Percentiles rank a stretch among this genome's conserved stretches.
Evolutionary conservation across 805 yeast genomes (phyloP).

Genomic region (Starmerella stellata): DNA sequence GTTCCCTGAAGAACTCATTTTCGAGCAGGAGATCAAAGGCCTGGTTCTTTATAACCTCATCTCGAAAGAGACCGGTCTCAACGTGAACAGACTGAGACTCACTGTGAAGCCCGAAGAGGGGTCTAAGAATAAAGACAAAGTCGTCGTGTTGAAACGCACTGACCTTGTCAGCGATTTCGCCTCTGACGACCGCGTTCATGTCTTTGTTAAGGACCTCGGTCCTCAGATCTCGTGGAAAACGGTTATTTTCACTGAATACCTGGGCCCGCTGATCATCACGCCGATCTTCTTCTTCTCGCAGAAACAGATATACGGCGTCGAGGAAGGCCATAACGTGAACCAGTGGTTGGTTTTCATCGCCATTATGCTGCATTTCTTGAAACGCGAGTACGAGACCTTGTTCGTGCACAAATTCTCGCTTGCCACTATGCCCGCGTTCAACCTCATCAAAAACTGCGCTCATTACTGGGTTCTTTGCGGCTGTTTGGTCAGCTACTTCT

Average conservation of each 20-base stretch:
- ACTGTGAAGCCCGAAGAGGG: slow-evolving; percentile 22
- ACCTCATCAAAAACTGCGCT: slow-evolving; percentile 69
- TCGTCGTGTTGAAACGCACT: slow-evolving; percentile 28
- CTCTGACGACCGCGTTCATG: slow-evolving; percentile 25
- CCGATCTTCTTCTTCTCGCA: slow-evolving; percentile 33
- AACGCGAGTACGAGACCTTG: slow-evolving; percentile 76
- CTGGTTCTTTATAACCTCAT: slow-evolving; percentile 4
- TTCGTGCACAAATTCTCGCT: slow-evolving; percentile 71
- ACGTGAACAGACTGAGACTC: slow-evolving; percentile 39
- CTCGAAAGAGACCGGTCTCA: slow-evolving; percentile 24
- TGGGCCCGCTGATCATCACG: slow-evolving; percentile 77
- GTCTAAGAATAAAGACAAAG: slow-evolving; percentile 13
- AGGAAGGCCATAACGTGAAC: slow-evolving; percentile 29
- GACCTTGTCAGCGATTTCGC: slow-evolving; percentile 33
- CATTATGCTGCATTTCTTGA: slow-evolving; percentile 57
- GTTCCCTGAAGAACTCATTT: slow-evolving; percentile 4
- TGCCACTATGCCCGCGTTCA: slow-evolving; percentile 81
- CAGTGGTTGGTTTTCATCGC: slow-evolving; percentile 39
- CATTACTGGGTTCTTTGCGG: slow-evolving; percentile 94
- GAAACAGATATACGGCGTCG: slow-evolving; percentile 22
- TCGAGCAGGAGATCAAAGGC: slow-evolving; percentile 5
- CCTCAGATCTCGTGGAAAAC: slow-evolving; percentile 84
- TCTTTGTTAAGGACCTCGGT: slow-evolving; percentile 74
- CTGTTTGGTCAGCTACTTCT: slow-evolving; percentile 33
- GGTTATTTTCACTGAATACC: slow-evolving; percentile 73